Percentiles rank a stretch among this genome's conserved stretches.
phyloP scores from a whole-genome alignment of 2,329 filamentous ascomycete genomes.

The Clonostachys sp. region DNA sequence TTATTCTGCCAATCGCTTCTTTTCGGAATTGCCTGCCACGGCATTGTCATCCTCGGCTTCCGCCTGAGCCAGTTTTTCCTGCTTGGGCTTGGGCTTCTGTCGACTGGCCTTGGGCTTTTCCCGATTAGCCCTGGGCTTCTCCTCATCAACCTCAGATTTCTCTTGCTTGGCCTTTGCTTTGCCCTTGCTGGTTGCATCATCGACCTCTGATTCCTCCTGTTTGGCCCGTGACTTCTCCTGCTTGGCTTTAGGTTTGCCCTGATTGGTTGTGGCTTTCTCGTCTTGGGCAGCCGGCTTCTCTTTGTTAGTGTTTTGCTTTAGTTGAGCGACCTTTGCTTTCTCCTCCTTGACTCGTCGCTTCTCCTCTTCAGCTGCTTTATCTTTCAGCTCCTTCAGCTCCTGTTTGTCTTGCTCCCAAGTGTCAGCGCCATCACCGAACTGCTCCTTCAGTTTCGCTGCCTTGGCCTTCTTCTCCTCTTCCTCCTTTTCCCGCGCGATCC shows the following conservation, averaged over 20 bases:
- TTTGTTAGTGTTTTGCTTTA: conserved; percentile 2
- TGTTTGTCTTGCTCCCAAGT: conserved; percentile 92
- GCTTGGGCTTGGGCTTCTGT: neutral
- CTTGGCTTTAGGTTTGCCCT: neutral
- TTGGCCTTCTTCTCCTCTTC: conserved; percentile 65
- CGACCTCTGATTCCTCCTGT: conserved; percentile 5
- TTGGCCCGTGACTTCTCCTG: conserved; percentile 1
- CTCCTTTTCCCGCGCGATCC: conserved; percentile 73
- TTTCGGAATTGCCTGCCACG: no score
- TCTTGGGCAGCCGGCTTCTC: conserved; percentile 5
- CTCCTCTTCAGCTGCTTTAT: neutral
- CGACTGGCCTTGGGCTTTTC: neutral
- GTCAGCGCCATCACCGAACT: conserved; percentile 69
- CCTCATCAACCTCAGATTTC: conserved; percentile 3
- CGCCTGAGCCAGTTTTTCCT: conserved; percentile 1
- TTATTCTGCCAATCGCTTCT: no score
- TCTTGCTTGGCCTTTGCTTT: neutral
- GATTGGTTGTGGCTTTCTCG: neutral
- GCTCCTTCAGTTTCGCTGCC: conserved; percentile 72
- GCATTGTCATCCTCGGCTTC: neutral
- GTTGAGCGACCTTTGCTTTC: neutral
- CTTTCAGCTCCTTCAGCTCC: conserved; percentile 45
- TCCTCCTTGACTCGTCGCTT: neutral
- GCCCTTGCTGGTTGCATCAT: neutral
- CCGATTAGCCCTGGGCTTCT: conserved; percentile 4